Conservation (phyloP, 169 alveolate genomes). For the Eimeria necatrix region DNA sequence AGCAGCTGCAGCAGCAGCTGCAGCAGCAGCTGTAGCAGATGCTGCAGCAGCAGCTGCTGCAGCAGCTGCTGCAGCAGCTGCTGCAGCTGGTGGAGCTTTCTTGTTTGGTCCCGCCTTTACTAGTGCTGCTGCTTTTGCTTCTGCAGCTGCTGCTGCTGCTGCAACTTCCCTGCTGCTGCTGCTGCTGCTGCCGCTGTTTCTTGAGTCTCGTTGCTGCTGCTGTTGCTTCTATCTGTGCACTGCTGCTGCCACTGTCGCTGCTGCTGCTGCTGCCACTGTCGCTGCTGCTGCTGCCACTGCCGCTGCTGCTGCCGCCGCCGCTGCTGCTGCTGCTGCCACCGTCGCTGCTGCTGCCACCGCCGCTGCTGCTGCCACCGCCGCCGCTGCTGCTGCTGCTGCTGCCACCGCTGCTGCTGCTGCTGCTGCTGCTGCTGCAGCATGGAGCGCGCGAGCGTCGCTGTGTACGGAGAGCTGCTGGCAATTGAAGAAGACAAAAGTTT, state of each 20-base stretch:
- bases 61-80: too few species aligned
- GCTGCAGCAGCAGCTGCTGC: neutral
- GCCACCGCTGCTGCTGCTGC: neutral
- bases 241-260: neutral
- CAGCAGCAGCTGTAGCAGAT: too few species aligned
- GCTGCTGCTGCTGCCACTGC: neutral
- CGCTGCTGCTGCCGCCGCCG: neutral
- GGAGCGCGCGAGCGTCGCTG: constrained; percentile 7
- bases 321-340: neutral
- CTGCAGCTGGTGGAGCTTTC: too few species aligned
- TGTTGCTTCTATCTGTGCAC: neutral
- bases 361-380: neutral
- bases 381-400: neutral
- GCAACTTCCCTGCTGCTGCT: neutral
- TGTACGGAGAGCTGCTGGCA: constrained; percentile 11
- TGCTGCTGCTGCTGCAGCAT: constrained; percentile 1
- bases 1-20: too few species aligned
- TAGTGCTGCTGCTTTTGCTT: too few species aligned
- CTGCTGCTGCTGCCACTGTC: neutral
- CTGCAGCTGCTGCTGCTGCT: neutral
- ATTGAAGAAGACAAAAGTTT: neutral
- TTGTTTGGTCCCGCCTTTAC: too few species aligned
- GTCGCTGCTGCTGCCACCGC: neutral
- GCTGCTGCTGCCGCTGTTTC: neutral
- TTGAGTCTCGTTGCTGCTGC: neutral